A percentile compares a stretch with the other conserved stretches of the same genome.
Evolutionary conservation across 345 rosid genomes (phyloP).

Genomic region (Murraya koenigii): DNA sequence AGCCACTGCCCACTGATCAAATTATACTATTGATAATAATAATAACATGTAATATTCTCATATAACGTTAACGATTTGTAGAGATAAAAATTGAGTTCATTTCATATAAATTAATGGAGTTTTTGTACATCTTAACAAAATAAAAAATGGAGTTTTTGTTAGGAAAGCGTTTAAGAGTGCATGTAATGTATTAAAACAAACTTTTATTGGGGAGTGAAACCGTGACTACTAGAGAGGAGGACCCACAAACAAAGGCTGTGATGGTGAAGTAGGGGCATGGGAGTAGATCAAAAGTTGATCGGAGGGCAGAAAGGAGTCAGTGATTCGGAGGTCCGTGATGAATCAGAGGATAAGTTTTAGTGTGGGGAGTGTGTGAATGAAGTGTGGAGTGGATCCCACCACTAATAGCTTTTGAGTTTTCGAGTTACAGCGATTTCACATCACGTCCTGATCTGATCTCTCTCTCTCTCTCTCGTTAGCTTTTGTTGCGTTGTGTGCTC

Average conservation of each 20-base stretch:
- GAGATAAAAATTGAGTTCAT: no score
- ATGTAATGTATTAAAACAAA: no score
- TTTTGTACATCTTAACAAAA: no score
- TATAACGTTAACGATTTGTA: neutral
- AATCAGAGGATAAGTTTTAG: no score
- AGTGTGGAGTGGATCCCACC: neutral
- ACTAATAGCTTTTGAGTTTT: neutral
- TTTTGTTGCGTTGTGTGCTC: neutral
- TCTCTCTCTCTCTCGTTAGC: neutral
- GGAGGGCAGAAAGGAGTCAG: neutral
- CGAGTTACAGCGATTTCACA: neutral
- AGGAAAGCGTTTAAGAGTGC: no score
- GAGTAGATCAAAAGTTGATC: neutral
- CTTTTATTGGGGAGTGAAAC: no score
- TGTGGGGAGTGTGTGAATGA: neutral
- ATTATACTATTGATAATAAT: neutral
- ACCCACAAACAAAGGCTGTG: neutral
- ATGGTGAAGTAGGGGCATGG: no score
- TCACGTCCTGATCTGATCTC: neutral
- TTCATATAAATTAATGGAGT: neutral
- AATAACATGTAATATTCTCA: neutral
- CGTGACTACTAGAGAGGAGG: neutral
- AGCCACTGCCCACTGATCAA: slow-evolving; percentile 1
- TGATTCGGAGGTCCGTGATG: neutral
- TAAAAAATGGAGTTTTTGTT: no score